phyloP scores from a whole-genome alignment of 1,284 basidiomycete species.

The Leucocoprinus gongylophorus region DNA sequence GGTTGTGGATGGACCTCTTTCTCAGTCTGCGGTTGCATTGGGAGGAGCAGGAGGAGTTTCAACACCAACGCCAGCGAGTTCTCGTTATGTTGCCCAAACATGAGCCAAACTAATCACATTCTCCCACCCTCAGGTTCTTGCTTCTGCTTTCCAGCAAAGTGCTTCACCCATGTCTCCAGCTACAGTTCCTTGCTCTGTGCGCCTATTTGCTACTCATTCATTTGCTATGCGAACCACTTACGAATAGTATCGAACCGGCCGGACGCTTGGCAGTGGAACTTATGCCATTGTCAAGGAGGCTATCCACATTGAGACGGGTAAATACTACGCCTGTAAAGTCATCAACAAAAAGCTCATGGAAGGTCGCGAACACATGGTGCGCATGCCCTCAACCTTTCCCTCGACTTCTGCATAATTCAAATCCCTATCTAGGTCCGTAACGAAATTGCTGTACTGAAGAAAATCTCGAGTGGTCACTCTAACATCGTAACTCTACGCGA shows the following conservation, averaged over 20 bases:
- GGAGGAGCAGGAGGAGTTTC: conserved; percentile 4
- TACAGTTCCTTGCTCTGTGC: conserved; percentile 34
- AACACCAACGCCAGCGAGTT: conserved; percentile 6
- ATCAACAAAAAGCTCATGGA: conserved; percentile 99
- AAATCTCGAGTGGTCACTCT: conserved; percentile 83
- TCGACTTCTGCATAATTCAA: conserved; percentile 8
- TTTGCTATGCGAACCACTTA: background rate
- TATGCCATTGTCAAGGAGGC: conserved; percentile 94
- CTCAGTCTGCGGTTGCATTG: background rate
- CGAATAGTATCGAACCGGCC: conserved; percentile 83
- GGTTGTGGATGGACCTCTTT: background rate
- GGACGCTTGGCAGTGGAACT: conserved; percentile 86
- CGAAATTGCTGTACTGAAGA: conserved; percentile 94
- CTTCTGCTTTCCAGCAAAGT: conserved; percentile 4
- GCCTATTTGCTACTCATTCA: background rate
- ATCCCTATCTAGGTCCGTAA: conserved; percentile 71
- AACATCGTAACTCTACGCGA: conserved; percentile 93
- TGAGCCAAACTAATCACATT: background rate
- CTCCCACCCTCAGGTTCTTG: conserved; percentile 1
- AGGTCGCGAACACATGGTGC: conserved; percentile 83
- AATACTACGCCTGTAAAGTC: conserved; percentile 88
- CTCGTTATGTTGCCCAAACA: background rate
- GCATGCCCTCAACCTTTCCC: conserved; percentile 18
- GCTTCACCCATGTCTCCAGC: conserved; percentile 19
- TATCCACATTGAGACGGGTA: conserved; percentile 88